phyloP scores from a whole-genome alignment of 345 rosid genomes.

The Salix suchowensis region DNA sequence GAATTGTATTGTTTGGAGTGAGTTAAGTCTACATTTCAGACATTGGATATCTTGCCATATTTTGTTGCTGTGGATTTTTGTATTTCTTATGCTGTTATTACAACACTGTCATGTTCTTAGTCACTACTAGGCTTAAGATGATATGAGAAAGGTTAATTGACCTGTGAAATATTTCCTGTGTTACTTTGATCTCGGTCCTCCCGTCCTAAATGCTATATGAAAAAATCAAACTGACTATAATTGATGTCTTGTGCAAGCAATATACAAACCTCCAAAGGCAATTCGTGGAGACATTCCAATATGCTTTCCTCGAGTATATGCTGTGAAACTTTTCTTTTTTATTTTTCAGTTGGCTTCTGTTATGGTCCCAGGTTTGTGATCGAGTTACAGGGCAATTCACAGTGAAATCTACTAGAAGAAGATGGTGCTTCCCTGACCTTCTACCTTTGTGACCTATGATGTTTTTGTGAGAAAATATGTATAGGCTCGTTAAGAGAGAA shows the following conservation, averaged over 20 bases:
- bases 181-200: background rate
- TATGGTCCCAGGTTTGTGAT: no score
- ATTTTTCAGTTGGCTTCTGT: conserved; percentile 4
- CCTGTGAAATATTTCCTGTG: background rate
- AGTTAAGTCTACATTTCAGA: background rate
- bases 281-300: conserved; percentile 95
- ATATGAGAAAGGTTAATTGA: background rate
- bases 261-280: conserved; percentile 74
- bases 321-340: conserved; percentile 12
- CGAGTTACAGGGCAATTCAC: no score
- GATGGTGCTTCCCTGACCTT: no score
- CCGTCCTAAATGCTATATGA: background rate
- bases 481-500: no score
- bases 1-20: background rate
- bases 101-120: background rate
- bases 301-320: conserved; percentile 84
- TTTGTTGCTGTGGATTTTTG: background rate
- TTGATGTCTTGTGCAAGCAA: conserved; percentile 45
- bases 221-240: background rate
- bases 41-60: background rate
- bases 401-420: no score
- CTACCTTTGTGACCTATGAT: no score
- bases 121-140: background rate
- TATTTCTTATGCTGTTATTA: background rate
- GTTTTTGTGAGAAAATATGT: no score